phyloP scores from a whole-genome alignment of 139 green algal species.

The Chlamydomonas eustigma region DNA sequence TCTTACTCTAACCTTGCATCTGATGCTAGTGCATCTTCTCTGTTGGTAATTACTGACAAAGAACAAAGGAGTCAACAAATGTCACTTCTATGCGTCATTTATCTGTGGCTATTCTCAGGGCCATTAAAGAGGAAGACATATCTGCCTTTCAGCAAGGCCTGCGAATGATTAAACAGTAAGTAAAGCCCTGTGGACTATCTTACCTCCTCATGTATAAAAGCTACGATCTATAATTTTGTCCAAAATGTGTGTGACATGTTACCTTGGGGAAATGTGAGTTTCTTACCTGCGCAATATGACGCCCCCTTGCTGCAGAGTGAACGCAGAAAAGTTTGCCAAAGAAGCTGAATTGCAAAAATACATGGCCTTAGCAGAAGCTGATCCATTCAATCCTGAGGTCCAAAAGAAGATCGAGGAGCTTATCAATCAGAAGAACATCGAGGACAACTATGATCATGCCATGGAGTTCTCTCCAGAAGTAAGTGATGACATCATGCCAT shows the following conservation, averaged over 20 bases:
- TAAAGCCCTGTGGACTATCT: too few species aligned
- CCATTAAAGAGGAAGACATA: conserved; percentile 7
- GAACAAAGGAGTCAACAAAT: too few species aligned
- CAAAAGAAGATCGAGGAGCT: conserved; percentile 84
- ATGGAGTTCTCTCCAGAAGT: conserved; percentile 90
- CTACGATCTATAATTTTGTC: too few species aligned
- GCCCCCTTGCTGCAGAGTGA: too few species aligned
- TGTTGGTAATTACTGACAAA: too few species aligned
- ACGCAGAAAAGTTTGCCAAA: neutral
- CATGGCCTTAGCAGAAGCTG: conserved; percentile 15
- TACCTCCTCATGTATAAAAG: too few species aligned
- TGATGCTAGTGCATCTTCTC: too few species aligned
- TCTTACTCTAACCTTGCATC: too few species aligned
- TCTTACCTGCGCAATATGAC: too few species aligned
- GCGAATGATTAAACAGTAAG: neutral
- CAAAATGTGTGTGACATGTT: too few species aligned
- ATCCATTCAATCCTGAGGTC: conserved; percentile 86
- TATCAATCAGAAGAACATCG: conserved; percentile 85
- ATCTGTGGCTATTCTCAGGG: neutral
- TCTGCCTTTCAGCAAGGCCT: conserved; percentile 16
- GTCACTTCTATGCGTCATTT: neutral
- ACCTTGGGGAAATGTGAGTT: too few species aligned
- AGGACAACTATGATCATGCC: conserved; percentile 83
- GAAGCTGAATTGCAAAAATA: neutral
- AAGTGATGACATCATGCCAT: conserved; percentile 65